Conservation (phyloP, 2,329 filamentous ascomycete genomes). For the Monosporascus sp. region DNA sequence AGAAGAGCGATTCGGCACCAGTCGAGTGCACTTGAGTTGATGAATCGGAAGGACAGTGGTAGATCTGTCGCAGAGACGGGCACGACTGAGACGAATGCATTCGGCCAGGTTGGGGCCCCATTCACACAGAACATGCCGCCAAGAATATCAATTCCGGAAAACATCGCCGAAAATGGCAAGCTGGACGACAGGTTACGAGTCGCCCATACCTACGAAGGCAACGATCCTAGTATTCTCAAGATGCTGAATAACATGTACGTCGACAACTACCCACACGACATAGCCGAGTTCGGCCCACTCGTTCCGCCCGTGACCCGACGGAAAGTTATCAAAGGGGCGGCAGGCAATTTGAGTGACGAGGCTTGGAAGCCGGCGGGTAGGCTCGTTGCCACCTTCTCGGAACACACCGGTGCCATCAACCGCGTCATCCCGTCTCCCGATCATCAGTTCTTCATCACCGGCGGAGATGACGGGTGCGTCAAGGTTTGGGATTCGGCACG, state of each 20-base stretch:
- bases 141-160: constrained; percentile 28
- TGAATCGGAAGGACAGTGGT: constrained; percentile 54
- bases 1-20: constrained; percentile 49
- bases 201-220: constrained; percentile 81
- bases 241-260: constrained; percentile 83
- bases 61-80: constrained; percentile 55
- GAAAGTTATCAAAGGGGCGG: constrained; percentile 41
- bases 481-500: constrained; percentile 91
- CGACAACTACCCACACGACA: constrained; percentile 62
- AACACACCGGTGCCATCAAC: constrained; percentile 79
- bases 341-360: constrained; percentile 47
- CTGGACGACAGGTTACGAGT: constrained; percentile 46
- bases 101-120: constrained; percentile 55
- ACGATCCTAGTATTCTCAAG: constrained; percentile 61
- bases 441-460: constrained; percentile 91
- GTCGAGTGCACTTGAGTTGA: constrained; percentile 53
- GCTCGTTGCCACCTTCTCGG: constrained; percentile 81
- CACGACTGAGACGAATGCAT: constrained; percentile 54
- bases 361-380: constrained; percentile 81
- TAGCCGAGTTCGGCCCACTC: constrained; percentile 70
- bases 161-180: constrained; percentile 24
- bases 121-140: constrained; percentile 35
- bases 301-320: constrained; percentile 63
- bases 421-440: constrained; percentile 80
- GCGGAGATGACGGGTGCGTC: constrained; percentile 82